Conservation (phyloP, 495 filamentous ascomycete genomes). For the Tuber brumale region DNA sequence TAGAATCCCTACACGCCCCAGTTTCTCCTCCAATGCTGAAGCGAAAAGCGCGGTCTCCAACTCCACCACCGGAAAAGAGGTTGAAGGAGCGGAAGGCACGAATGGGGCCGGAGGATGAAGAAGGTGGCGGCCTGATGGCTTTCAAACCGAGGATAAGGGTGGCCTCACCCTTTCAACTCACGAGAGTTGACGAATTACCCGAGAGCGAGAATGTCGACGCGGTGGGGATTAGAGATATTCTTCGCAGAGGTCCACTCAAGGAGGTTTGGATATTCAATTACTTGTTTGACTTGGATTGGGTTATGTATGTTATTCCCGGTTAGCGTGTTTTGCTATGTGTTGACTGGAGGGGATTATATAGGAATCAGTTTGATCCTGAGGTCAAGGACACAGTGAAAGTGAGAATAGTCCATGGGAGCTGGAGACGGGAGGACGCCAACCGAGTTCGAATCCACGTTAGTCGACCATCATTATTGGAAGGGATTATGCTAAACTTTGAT, state of each 20-base stretch:
- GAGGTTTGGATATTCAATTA: constrained; percentile 93
- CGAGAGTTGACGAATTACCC: constrained; percentile 60
- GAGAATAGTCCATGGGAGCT: constrained; percentile 79
- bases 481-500: constrained; percentile 16
- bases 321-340: constrained; percentile 42
- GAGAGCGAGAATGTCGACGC: constrained; percentile 59
- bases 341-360: constrained; percentile 3
- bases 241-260: constrained; percentile 67
- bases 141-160: constrained; percentile 6
- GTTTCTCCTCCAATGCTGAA: constrained; percentile 1
- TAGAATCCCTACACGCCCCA: neutral
- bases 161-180: constrained; percentile 68
- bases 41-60: constrained; percentile 1
- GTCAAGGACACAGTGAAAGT: constrained; percentile 58
- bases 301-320: constrained; percentile 46
- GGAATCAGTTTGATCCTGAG: constrained; percentile 59
- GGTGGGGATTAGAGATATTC: constrained; percentile 61
- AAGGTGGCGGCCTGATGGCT: neutral
- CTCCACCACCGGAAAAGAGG: neutral
- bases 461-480: neutral
- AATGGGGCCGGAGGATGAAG: neutral
- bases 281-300: constrained; percentile 71
- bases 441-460: constrained; percentile 57
- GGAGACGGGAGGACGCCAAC: constrained; percentile 65
- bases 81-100: neutral